Base-by-base conservation (phyloP, 306 rosid species). In the Styphnolobium japonicum region DNA sequence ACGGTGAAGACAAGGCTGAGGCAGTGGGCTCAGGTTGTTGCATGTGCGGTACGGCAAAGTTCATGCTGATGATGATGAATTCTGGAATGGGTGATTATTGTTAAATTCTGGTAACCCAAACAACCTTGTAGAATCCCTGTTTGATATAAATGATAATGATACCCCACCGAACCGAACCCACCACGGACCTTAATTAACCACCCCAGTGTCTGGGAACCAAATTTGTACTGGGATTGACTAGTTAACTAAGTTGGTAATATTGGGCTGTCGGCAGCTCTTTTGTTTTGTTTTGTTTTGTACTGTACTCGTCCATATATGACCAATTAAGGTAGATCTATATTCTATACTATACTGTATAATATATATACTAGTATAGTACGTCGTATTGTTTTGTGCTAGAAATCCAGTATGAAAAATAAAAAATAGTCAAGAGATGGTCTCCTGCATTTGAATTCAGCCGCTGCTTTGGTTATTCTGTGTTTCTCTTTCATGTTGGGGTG, bases 21-120 rank as follows among this genome's bases (percentile, higher is more conserved):
- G 86, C 97, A 91, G 79, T 95, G 99, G 99, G 99, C 99, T 1
- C 97, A 95, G 89, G 97, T 95, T 49, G 98, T 95, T 76, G 98
- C 94, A 73, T 95, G 99, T 85, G 70, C 99, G 53, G 98, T 95
- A 84, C 84, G 93, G 68, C 98, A 93, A 73, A 75, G 71, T 78
- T 79, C 87, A 34, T 3, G 75, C 65, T 68, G 51, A 12, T 67
- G 11, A 37, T 70, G 56, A 64, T 64, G 73, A 60, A 10, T 58
- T 82, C n/a, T n/a, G n/a, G n/a, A n/a, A n/a, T n/a, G n/a, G 53
- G 46, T 18, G 33, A 42, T 43, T 10, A 43, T 25, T 52, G 45
- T 45, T 37, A 48, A 71, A 76, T 73, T 5, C 4, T 11, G 25
- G 39, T 34, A 78, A 82, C 79, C 58, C 89, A 78, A 58, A 77